Evolutionary conservation across 2,329 filamentous ascomycete genomes (phyloP).

Genomic region (Pseudogymnoascus sp.): DNA sequence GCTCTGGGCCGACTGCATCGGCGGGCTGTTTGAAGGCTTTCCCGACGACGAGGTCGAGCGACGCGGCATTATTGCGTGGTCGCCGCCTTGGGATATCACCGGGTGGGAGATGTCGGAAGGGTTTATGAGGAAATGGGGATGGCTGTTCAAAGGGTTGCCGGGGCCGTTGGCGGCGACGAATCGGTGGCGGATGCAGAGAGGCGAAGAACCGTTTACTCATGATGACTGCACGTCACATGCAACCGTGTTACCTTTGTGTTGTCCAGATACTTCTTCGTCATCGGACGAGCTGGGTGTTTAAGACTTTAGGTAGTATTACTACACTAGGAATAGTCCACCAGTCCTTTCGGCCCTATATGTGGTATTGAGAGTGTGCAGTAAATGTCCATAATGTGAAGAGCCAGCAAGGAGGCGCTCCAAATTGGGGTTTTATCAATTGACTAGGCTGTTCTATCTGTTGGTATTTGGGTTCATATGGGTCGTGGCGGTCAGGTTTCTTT

Average conservation of each 20-base stretch:
- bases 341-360: neutral
- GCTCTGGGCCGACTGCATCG: constrained; percentile 39
- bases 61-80: constrained; percentile 40
- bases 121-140: constrained; percentile 36
- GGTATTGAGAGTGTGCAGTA: neutral
- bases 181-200: constrained; percentile 32
- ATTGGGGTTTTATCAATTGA: neutral
- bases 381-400: neutral
- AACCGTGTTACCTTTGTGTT: constrained; percentile 20
- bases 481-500: neutral
- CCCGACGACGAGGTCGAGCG: constrained; percentile 37
- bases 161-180: constrained; percentile 33
- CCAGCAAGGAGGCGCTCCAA: neutral
- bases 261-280: constrained; percentile 11
- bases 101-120: constrained; percentile 40
- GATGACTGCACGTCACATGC: constrained; percentile 21
- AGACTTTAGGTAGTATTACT: constrained; percentile 15
- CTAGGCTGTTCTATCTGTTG: neutral
- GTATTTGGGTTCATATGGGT: neutral
- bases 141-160: constrained; percentile 27
- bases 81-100: constrained; percentile 34
- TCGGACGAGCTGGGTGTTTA: constrained; percentile 14
- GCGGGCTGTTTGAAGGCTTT: constrained; percentile 40
- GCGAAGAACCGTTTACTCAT: constrained; percentile 29
- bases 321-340: neutral